Percentiles rank a stretch among this genome's conserved stretches.
Conservation (phyloP, 306 rosid genomes). For the Pachyrhizus erosus region DNA sequence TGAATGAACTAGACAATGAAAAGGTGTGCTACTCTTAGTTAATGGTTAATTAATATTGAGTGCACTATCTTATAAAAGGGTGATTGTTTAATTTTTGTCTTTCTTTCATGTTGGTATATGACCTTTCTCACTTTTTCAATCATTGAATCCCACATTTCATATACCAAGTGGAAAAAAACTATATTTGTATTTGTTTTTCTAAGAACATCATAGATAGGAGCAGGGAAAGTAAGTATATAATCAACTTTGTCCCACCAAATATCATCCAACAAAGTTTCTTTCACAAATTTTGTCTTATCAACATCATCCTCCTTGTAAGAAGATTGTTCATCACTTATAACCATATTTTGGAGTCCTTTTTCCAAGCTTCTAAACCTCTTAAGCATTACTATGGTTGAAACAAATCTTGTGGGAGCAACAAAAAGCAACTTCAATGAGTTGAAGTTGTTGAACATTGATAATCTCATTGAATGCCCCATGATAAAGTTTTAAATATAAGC, state of each 20-base stretch:
- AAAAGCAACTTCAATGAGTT: too few species aligned
- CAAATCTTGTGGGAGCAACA: neutral
- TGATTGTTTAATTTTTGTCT: neutral
- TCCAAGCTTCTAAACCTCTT: neutral
- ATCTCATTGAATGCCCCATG: neutral
- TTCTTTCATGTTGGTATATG: neutral
- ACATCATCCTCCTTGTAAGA: neutral
- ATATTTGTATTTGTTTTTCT: too few species aligned
- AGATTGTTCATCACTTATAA: neutral
- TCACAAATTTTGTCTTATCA: neutral
- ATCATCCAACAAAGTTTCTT: neutral
- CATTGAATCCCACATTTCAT: neutral
- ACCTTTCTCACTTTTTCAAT: neutral
- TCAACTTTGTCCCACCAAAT: neutral
- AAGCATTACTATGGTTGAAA: neutral
- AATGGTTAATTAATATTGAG: neutral
- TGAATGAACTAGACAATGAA: neutral
- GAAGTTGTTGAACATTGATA: too few species aligned
- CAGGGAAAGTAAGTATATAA: neutral
- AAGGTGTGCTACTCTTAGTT: neutral
- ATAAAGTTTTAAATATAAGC: neutral
- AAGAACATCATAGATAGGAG: neutral
- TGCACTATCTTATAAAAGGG: neutral
- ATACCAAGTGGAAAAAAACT: neutral
- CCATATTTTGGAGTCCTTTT: neutral